A percentile compares a stretch with the other conserved stretches of the same genome.
Evolutionary conservation across 805 yeast genomes (phyloP).

Genomic region (Monosporozyma aerobia): DNA sequence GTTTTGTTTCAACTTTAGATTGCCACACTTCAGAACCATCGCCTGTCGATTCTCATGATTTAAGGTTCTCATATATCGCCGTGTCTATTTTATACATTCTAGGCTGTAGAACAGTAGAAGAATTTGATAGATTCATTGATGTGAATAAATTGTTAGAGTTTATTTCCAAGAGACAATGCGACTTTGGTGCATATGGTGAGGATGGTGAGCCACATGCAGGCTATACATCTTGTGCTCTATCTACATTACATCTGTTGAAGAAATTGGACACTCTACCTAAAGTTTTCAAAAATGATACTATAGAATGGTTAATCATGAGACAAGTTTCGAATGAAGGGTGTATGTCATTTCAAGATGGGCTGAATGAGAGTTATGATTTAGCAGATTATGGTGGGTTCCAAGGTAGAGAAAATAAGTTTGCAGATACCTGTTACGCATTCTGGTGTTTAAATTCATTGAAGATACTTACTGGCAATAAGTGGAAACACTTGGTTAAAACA

Average conservation of each 20-base stretch:
- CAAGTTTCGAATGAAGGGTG: conserved; percentile 34
- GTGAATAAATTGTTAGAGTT: conserved; percentile 32
- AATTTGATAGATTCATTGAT: conserved; percentile 35
- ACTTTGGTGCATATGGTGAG: conserved; percentile 67
- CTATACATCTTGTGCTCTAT: conserved; percentile 73
- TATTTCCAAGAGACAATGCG: conserved; percentile 31
- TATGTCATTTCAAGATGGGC: conserved; percentile 11
- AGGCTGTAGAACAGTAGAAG: conserved; percentile 19
- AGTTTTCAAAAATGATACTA: conserved; percentile 33
- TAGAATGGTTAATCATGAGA: conserved; percentile 54
- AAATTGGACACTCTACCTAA: conserved; percentile 15
- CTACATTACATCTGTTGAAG: conserved; percentile 41
- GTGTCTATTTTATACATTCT: conserved; percentile 48
- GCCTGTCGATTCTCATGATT: conserved; percentile 51
- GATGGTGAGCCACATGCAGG: conserved; percentile 76
- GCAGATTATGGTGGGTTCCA: conserved; percentile 70
- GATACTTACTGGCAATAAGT: conserved; percentile 29
- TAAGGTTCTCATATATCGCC: conserved; percentile 70
- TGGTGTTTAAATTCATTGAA: conserved; percentile 63
- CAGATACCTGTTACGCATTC: conserved; percentile 83
- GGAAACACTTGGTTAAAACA: conserved; percentile 8
- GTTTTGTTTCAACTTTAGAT: conserved; percentile 42
- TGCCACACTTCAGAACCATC: conserved; percentile 25
- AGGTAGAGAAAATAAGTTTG: conserved; percentile 76
- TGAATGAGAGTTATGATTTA: conserved; percentile 33